Base-by-base conservation (phyloP, 768 basidiomycete genomes). In the Aureoboletus auriporus region DNA sequence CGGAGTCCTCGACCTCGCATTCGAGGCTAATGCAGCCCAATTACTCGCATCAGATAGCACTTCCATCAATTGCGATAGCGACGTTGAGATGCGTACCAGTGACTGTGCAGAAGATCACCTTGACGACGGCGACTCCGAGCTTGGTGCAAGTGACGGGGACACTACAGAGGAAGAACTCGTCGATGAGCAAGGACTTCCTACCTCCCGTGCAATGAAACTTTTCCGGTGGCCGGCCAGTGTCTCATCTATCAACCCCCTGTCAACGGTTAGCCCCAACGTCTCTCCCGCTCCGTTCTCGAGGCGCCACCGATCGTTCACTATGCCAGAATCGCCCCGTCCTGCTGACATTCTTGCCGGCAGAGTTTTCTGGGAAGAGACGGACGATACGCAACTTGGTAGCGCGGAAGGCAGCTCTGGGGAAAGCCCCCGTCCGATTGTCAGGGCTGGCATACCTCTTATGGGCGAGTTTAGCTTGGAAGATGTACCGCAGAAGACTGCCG, bases 141-240 rank as follows among this genome's bases (percentile, higher is more conserved):
- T 78, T 49, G 77, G 71, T 39, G 79, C 75, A 34, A 77, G 71
- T 47, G 83, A 80, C 6, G 86, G 87, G 1, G 85, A 89, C 53
- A 88, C 88, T 4, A 90, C 89, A 2, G 89, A 90, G 60, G 86
- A 89, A 53, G 88, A 92, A 52, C 80, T 90, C 43, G 82, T 90
- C n/a, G 86, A 84, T 46, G 77, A 80, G 8, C 77, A 82, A 51
- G 81, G 84, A 47, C 71, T 88, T 6, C 85, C 83, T 26, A 90
- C 87, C 47, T 79, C 80, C n/a, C 80, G 80, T 47, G 85, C 86
- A 20, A 85, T 89, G 80, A 71, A 74, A 50, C 71, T 86, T 39
- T 86, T 89, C 71, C 78, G 72, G 57, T 77, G 82, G 54, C 89
- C 88, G 8, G 75, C 73, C 16, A 65, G 65, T 14, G 75, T 85